Evolutionary conservation across 2,329 filamentous ascomycete species (phyloP).

Genomic region (Cercospora sp.): DNA sequence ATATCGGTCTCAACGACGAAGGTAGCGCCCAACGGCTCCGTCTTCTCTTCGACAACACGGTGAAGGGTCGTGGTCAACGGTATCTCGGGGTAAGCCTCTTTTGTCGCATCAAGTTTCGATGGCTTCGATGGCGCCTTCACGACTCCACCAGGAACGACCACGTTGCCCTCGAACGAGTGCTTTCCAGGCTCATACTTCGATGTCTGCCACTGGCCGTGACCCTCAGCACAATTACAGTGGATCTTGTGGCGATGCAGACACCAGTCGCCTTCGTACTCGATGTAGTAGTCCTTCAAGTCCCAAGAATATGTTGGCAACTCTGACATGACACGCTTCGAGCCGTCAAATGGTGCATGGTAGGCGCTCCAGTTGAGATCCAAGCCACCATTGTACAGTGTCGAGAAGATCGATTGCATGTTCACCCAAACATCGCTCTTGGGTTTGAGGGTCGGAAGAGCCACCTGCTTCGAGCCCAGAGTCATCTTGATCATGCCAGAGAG

Average conservation of each 20-base stretch:
- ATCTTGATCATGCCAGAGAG: neutral
- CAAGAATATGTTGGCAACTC: slow-evolving; percentile 53
- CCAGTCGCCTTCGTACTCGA: slow-evolving; percentile 2
- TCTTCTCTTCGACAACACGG: neutral
- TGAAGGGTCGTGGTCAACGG: neutral
- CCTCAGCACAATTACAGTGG: neutral
- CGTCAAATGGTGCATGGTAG: slow-evolving; percentile 51
- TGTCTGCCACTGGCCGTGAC: neutral
- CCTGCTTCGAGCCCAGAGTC: neutral
- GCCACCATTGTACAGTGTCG: slow-evolving; percentile 56
- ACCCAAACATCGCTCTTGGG: slow-evolving; percentile 44
- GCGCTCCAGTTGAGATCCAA: slow-evolving; percentile 62
- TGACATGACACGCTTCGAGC: slow-evolving; percentile 42
- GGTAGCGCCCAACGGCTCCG: neutral
- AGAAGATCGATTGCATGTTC: slow-evolving; percentile 52
- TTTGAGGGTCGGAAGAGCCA: slow-evolving; percentile 35
- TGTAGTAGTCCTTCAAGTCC: neutral
- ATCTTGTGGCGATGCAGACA: neutral
- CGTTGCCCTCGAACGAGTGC: neutral
- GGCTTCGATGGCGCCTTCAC: neutral
- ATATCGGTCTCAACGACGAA: neutral
- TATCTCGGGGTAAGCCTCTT: neutral
- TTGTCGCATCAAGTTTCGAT: neutral
- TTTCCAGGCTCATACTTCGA: neutral
- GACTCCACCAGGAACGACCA: neutral